A percentile compares a stretch with the other conserved stretches of the same genome.
phyloP scores from a whole-genome alignment of 2,329 filamentous ascomycete species.

The Saccharata proteae region DNA sequence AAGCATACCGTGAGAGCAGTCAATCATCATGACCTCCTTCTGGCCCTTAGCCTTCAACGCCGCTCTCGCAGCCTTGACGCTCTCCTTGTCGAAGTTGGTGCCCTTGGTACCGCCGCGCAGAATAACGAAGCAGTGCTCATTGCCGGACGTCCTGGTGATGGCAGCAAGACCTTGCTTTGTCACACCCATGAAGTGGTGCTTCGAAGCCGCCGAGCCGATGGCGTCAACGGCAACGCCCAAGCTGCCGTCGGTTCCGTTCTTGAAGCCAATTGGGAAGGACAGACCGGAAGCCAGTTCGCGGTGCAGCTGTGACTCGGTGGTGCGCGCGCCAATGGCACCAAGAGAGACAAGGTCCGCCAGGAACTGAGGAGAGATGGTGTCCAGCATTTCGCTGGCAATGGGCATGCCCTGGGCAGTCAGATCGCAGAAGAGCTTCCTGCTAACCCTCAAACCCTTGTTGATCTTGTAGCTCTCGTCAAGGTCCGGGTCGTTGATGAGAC shows the following conservation, averaged over 20 bases:
- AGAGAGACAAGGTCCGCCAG: slow-evolving; percentile 91
- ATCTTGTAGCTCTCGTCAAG: slow-evolving; percentile 97
- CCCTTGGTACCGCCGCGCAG: slow-evolving; percentile 82
- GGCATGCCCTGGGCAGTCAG: slow-evolving; percentile 80
- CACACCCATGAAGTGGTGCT: slow-evolving; percentile 96
- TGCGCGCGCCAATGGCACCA: slow-evolving; percentile 88
- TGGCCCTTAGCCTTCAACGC: slow-evolving; percentile 71
- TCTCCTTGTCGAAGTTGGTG: slow-evolving; percentile 85
- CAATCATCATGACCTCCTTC: slow-evolving; percentile 87
- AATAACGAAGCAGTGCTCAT: slow-evolving; percentile 96
- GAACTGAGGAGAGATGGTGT: slow-evolving; percentile 97
- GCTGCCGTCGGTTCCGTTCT: slow-evolving; percentile 95
- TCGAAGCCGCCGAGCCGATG: slow-evolving; percentile 67
- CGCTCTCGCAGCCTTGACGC: slow-evolving; percentile 67
- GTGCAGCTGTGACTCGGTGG: slow-evolving; percentile 93
- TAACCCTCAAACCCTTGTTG: slow-evolving; percentile 92
- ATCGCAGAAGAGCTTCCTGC: slow-evolving; percentile 87
- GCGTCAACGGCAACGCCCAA: slow-evolving; percentile 88
- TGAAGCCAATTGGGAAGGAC: slow-evolving; percentile 97
- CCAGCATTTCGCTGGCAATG: slow-evolving; percentile 95
- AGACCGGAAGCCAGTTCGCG: slow-evolving; percentile 89
- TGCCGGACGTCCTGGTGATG: slow-evolving; percentile 85
- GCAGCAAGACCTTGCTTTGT: slow-evolving; percentile 95
- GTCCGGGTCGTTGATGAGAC: slow-evolving; percentile 96
- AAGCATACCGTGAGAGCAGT: slow-evolving; percentile 81